Evolutionary conservation across 208 protist genomes (phyloP), one percentile per base, ranked within the genome.

Genomic region (Polymyxa betae): DNA sequence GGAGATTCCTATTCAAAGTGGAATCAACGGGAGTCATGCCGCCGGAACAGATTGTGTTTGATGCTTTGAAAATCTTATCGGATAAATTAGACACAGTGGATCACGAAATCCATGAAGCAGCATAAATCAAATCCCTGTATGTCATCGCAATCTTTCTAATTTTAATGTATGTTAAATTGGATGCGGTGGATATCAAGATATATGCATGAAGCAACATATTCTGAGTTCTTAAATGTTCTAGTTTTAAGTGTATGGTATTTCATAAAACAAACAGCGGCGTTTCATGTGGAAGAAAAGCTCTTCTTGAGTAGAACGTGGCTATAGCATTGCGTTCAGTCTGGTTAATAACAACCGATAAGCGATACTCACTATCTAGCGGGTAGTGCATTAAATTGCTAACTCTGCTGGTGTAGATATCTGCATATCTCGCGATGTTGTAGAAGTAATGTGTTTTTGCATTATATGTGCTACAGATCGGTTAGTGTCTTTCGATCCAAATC

Each of bases 21-120:
- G 91, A 92, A 89, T 82, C 91, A 45, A 90, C 45, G 0, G 91
- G 91, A 1, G n/a, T 82, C 0, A 52, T 92, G 16, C 46, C 88
- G 38, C 91, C 91, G 5, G 46, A 90, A n/a, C 35, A 41, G 45
- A 90, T 92, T 78, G 91, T 90, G 0, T 52, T 40, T 5, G 29
- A 45, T 29, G 91, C 46, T 24, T 45, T 90, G 29, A 38, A 78
- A 0, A 68, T 90, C 54, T 87, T 92, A n/a, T 20, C 10, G 10
- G 44, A 90, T 0, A 92, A 92, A 45, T 60, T 92, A 35, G 40
- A 91, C 40, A 29, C 40, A 38, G 46, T 91, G 12, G 41, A 89
- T 12, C 43, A 72, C 32, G 89, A 91, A 20, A 35, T 91, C 45
- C n/a, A n/a, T n/a, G n/a, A n/a, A n/a, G n/a, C n/a, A 68, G n/a